These are phyloP conservation scores for Cystobasidium tubakii DNA, from an alignment of 768 basidiomycete species.

Conservation along the genomic window DNA sequence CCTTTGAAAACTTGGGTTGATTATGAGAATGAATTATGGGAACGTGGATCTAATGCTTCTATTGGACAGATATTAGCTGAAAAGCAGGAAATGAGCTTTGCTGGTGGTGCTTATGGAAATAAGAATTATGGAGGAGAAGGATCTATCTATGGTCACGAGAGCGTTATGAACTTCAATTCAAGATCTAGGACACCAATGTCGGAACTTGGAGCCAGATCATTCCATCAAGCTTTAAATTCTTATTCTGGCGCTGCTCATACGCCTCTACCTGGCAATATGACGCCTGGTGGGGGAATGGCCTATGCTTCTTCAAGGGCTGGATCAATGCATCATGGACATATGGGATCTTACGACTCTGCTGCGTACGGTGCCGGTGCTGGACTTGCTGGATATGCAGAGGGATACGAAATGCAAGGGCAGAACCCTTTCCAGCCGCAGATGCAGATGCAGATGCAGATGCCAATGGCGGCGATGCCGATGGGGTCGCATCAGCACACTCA, in stretches of 20 bases:
- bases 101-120: conserved; percentile 25
- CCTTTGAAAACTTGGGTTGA: conserved; percentile 91
- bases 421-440: conserved; percentile 26
- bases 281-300: background rate
- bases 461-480: conserved; percentile 39
- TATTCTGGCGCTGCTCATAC: conserved; percentile 21
- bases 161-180: conserved; percentile 32
- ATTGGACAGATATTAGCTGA: conserved; percentile 46
- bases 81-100: conserved; percentile 12
- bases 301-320: conserved; percentile 25
- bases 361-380: background rate
- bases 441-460: background rate
- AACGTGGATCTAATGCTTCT: conserved; percentile 41
- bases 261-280: conserved; percentile 17
- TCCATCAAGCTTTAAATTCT: conserved; percentile 29
- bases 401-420: conserved; percentile 29
- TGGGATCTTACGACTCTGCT: background rate
- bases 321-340: conserved; percentile 5
- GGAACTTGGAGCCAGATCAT: conserved; percentile 23
- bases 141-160: conserved; percentile 42
- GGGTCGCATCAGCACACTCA: conserved; percentile 29
- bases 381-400: background rate
- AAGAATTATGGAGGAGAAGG: conserved; percentile 37
- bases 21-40: conserved; percentile 45
- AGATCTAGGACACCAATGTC: conserved; percentile 31